Percentiles rank a stretch among this genome's conserved stretches.
phyloP scores from a whole-genome alignment of 768 basidiomycete genomes.

The Agaricus bisporus region DNA sequence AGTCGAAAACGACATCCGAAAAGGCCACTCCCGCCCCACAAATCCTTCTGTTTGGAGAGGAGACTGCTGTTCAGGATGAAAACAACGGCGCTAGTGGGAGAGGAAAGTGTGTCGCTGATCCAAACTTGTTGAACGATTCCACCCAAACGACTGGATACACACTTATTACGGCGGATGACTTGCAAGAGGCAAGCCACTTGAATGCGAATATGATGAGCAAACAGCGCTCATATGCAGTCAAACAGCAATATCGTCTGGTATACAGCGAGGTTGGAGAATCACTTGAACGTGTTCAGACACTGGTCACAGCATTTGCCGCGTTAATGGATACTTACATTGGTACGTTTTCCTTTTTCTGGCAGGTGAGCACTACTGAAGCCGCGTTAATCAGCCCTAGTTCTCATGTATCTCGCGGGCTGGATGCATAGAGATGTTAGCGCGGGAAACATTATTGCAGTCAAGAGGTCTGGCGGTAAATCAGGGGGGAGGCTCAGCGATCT shows the following conservation, averaged over 20 bases:
- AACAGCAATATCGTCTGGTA: not conserved
- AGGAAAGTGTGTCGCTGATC: not conserved
- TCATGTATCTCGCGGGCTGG: constrained; percentile 10
- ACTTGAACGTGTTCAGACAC: constrained; percentile 24
- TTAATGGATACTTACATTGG: not conserved
- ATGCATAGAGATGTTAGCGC: constrained; percentile 9
- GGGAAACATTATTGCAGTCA: constrained; percentile 4
- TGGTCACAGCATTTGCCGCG: not conserved
- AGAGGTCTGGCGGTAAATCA: not conserved
- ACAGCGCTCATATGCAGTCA: not conserved
- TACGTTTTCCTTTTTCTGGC: not conserved
- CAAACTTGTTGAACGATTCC: not conserved
- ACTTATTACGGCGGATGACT: not conserved
- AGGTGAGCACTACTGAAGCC: not conserved
- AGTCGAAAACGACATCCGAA: not conserved
- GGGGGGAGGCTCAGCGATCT: constrained; percentile 8
- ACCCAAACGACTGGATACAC: not conserved
- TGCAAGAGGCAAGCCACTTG: not conserved
- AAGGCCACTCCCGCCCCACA: not conserved
- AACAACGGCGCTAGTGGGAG: not conserved
- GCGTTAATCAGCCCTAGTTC: not conserved
- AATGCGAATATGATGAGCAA: not conserved
- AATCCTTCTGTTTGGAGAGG: not conserved
- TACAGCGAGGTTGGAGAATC: constrained; percentile 1
- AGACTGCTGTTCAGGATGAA: no score